Evolutionary conservation across 2,329 filamentous ascomycete genomes (phyloP).

Genomic region (Nemania diffusa): DNA sequence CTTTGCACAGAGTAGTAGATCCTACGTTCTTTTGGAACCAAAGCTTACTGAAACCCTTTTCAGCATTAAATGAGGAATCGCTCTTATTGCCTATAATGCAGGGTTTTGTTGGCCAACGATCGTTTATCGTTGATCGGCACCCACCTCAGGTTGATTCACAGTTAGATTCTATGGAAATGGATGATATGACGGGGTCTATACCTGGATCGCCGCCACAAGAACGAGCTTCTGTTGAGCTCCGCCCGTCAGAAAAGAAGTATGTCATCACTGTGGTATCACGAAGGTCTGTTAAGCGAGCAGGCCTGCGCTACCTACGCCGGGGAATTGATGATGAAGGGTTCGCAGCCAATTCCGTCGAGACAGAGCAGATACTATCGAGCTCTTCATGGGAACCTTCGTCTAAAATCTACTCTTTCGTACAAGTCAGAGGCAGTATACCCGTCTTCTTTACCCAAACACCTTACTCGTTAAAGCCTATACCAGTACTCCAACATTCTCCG

Average conservation of each 20-base stretch:
- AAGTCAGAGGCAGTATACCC: slow-evolving; percentile 90
- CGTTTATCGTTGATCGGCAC: slow-evolving; percentile 77
- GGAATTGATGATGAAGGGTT: slow-evolving; percentile 91
- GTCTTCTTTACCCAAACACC: slow-evolving; percentile 95
- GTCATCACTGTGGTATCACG: slow-evolving; percentile 93
- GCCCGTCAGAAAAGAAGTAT: slow-evolving; percentile 67
- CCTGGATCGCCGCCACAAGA: slow-evolving; percentile 38
- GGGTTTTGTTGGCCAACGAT: slow-evolving; percentile 88
- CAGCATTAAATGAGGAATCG: slow-evolving; percentile 75
- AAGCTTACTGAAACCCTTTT: slow-evolving; percentile 77
- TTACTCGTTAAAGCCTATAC: slow-evolving; percentile 90
- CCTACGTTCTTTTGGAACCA: slow-evolving; percentile 91
- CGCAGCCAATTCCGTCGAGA: slow-evolving; percentile 91
- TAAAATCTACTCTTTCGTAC: slow-evolving; percentile 84
- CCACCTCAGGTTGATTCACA: slow-evolving; percentile 64
- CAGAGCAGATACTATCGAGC: slow-evolving; percentile 88
- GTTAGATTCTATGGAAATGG: slow-evolving; percentile 48
- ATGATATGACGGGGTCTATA: slow-evolving; percentile 39
- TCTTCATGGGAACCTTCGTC: slow-evolving; percentile 69
- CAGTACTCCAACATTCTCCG: slow-evolving; percentile 81
- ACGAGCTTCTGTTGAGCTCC: slow-evolving; percentile 45
- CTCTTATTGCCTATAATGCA: slow-evolving; percentile 88
- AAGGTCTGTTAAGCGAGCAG: slow-evolving; percentile 84
- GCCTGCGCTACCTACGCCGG: slow-evolving; percentile 87
- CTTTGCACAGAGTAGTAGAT: slow-evolving; percentile 79